Evolutionary conservation across 768 basidiomycete genomes (phyloP), one percentile per base, ranked within the genome.

Genomic region (Lactifluus rugatus): DNA sequence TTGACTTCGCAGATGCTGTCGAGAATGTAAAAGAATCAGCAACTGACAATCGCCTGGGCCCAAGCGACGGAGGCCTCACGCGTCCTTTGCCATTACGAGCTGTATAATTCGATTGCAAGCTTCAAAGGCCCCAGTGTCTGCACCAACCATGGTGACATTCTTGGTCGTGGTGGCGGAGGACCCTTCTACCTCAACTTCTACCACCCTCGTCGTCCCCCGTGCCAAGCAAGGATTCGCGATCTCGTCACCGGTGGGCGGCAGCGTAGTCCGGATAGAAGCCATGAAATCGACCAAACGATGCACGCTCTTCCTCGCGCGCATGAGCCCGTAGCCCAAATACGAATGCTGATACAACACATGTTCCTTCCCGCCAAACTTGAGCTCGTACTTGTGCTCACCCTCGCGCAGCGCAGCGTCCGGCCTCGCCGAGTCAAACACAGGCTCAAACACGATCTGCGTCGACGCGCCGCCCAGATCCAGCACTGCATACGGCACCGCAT

Each of bases 361-460:
- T 52, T 73, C 78, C 64, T 72, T 74, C 17, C 85, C 89, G 3
- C 81, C 87, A 66, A 94, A 93, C 36, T 70, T 73, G 48, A 98
- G 77, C 48, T 82, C 83, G 71, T 93, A 96, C 72, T 89, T 90
- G 75, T 97, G 95, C 54, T 96, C 94, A 46, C 93, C 95, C 5
- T 87, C 86, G 60, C 78, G 81, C 58, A 87, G 73, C 54, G 63
- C 66, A 32, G 67, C 64, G 31, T 70, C 72, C 25, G 72, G 71
- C 48, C 61, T 66, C 25, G 64, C 63, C 26, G 72, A 71, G 28
- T 77, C 77, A 70, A 83, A 83, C 52, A 71, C 74, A 1, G 95
- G 96, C 72, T 94, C 86, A 66, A 98, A 97, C 57, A 96, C 93
- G 70, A 98, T 97, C 73, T 97, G 96, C 23, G 94, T 97, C 59